Conservation (phyloP, 2,329 filamentous ascomycete genomes). For the Parascedosporium putredinis region DNA sequence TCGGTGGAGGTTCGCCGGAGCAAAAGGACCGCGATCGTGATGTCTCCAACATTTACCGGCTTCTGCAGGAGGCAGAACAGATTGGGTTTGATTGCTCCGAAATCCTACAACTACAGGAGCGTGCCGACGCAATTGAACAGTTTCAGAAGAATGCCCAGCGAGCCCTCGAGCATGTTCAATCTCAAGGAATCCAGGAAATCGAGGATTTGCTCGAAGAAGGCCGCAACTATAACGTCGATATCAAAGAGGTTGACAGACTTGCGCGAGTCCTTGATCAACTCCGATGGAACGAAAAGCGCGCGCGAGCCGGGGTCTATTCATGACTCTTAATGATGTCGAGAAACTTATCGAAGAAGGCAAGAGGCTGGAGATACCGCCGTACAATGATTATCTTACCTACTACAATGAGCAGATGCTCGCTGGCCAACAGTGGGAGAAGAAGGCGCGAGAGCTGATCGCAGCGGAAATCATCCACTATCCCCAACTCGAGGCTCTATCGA, state of each 20-base stretch:
- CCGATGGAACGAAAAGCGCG: constrained; percentile 79
- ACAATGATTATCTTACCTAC: constrained; percentile 68
- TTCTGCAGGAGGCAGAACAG: constrained; percentile 73
- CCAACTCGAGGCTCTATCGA: constrained; percentile 82
- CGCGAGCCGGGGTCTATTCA: constrained; percentile 48
- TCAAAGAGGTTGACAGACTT: constrained; percentile 76
- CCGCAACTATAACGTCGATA: constrained; percentile 80
- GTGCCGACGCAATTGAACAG: constrained; percentile 70
- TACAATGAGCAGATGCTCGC: constrained; percentile 66
- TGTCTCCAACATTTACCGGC: constrained; percentile 75
- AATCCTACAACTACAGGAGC: constrained; percentile 74
- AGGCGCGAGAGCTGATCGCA: constrained; percentile 85
- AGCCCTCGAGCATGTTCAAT: constrained; percentile 56
- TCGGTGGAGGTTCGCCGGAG: constrained; percentile 45
- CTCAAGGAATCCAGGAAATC: constrained; percentile 60
- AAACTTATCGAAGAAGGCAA: constrained; percentile 69
- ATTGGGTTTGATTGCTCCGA: constrained; percentile 92
- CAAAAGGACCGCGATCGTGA: constrained; percentile 65
- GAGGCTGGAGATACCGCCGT: constrained; percentile 66
- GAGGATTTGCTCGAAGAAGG: constrained; percentile 88
- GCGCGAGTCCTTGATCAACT: constrained; percentile 73
- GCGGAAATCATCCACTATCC: constrained; percentile 88
- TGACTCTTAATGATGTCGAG: constrained; percentile 68
- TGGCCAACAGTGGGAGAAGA: constrained; percentile 83
- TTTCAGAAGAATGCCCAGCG: constrained; percentile 70